These are phyloP conservation scores for Globisporangium paroecandrum DNA, from an alignment of 352 stramenopile species.

Conservation along the genomic window DNA sequence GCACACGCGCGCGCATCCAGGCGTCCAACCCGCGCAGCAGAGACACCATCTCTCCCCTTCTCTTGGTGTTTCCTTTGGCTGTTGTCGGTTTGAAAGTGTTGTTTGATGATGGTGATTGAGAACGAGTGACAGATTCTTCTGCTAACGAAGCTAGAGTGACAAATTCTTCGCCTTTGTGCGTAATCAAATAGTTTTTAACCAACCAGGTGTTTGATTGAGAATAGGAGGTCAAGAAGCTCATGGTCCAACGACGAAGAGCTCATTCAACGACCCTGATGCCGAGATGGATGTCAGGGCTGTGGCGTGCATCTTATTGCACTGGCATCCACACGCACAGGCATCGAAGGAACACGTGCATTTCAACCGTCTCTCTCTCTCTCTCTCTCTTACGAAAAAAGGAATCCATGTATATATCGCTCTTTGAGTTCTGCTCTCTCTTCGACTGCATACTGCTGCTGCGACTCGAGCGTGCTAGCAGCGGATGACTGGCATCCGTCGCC, in stretches of 20 bases:
- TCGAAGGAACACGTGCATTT: not conserved
- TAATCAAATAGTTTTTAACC: too few relatives aligned
- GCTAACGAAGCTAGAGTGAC: too few relatives aligned
- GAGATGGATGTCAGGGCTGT: too few relatives aligned
- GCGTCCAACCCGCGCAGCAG: not conserved
- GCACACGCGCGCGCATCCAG: constrained; percentile 42
- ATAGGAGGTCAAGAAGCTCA: too few relatives aligned
- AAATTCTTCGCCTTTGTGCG: too few relatives aligned
- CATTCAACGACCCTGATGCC: too few relatives aligned
- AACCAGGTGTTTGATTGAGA: too few relatives aligned
- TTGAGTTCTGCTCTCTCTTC: not conserved
- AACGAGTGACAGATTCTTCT: too few relatives aligned
- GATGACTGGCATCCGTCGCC: not conserved
- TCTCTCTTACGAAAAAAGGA: constrained; percentile 3
- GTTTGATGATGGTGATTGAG: not conserved
- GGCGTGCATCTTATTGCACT: not conserved
- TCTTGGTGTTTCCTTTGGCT: not conserved
- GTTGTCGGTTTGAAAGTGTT: not conserved
- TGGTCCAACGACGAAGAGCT: too few relatives aligned
- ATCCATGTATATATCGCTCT: constrained; percentile 19
- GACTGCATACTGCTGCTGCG: not conserved
- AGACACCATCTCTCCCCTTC: not conserved
- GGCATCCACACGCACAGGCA: not conserved
- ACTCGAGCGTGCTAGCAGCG: not conserved
- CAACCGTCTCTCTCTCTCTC: too few relatives aligned